Evolutionary conservation across 495 filamentous ascomycete genomes (phyloP).

Genomic region (Aspergillus sclerotiicarbonarius): DNA sequence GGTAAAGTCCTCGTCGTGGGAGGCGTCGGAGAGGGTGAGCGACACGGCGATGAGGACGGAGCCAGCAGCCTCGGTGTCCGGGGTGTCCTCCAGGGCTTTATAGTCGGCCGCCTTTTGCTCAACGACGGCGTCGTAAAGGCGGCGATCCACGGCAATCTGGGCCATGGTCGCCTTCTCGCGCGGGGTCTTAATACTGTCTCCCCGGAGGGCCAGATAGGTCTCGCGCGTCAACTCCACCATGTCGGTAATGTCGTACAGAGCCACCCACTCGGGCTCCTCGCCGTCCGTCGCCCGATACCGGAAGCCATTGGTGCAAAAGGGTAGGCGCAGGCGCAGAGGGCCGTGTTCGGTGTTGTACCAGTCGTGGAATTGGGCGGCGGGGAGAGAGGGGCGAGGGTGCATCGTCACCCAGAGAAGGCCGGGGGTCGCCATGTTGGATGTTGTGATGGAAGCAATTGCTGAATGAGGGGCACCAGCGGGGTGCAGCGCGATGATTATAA

Average conservation of each 20-base stretch:
- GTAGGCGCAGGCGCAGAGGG: slow-evolving; percentile 68
- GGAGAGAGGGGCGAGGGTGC: slow-evolving; percentile 63
- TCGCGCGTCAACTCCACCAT: slow-evolving; percentile 63
- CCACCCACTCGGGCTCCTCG: slow-evolving; percentile 64
- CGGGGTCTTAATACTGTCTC: slow-evolving; percentile 60
- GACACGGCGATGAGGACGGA: slow-evolving; percentile 62
- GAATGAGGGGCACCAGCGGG: neutral
- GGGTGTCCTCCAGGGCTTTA: slow-evolving; percentile 52
- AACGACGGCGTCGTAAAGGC: slow-evolving; percentile 62
- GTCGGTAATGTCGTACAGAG: slow-evolving; percentile 75
- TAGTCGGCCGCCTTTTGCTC: slow-evolving; percentile 53
- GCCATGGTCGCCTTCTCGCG: slow-evolving; percentile 74
- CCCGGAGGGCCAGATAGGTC: slow-evolving; percentile 66
- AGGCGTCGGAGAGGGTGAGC: slow-evolving; percentile 51
- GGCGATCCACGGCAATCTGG: slow-evolving; percentile 68
- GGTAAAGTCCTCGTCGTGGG: slow-evolving; percentile 54
- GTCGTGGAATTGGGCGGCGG: slow-evolving; percentile 73
- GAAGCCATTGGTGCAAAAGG: slow-evolving; percentile 72
- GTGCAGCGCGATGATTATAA: slow-evolving; percentile 6
- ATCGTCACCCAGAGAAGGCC: slow-evolving; percentile 79
- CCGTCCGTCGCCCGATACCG: slow-evolving; percentile 69
- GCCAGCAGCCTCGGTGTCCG: slow-evolving; percentile 59
- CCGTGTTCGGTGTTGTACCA: slow-evolving; percentile 93
- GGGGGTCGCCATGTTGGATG: slow-evolving; percentile 39
- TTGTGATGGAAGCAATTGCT: too few relatives aligned